phyloP scores from a whole-genome alignment of 257 asterid genomes.

The Fraxinus excelsior region DNA sequence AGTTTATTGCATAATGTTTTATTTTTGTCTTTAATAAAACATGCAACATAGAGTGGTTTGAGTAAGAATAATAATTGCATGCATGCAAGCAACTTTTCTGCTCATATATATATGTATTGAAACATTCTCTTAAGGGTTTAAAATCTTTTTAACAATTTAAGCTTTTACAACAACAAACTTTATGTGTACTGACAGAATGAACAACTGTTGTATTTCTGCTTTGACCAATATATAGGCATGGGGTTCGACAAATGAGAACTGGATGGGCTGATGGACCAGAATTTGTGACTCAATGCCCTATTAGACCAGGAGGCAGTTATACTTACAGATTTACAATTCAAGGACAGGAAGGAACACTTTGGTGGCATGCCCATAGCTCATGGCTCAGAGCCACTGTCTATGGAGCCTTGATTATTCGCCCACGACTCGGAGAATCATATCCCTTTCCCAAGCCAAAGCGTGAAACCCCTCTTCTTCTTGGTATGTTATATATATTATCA shows the following conservation, averaged over 20 bases:
- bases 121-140: too few species aligned
- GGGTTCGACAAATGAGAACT: slow-evolving; percentile 73
- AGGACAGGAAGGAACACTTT: slow-evolving; percentile 92
- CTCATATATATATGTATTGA: too few species aligned
- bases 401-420: slow-evolving; percentile 75
- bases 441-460: slow-evolving; percentile 79
- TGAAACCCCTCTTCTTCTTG: slow-evolving; percentile 75
- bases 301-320: slow-evolving; percentile 76
- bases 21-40: background rate
- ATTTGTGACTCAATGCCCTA: slow-evolving; percentile 85
- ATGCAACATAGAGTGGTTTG: too few species aligned
- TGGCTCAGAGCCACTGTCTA: slow-evolving; percentile 96
- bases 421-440: slow-evolving; percentile 62
- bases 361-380: slow-evolving; percentile 99
- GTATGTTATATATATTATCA: slow-evolving; percentile 29
- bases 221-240: slow-evolving; percentile 58
- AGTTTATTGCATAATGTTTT: background rate
- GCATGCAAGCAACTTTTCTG: too few species aligned
- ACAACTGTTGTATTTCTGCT: background rate
- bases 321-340: slow-evolving; percentile 73
- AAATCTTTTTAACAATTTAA: too few species aligned
- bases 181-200: too few species aligned
- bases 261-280: slow-evolving; percentile 97
- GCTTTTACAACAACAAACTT: too few species aligned
- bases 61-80: too few species aligned